Evolutionary conservation across 2,329 filamentous ascomycete species (phyloP).

Genomic region (Trichoderma sp.): DNA sequence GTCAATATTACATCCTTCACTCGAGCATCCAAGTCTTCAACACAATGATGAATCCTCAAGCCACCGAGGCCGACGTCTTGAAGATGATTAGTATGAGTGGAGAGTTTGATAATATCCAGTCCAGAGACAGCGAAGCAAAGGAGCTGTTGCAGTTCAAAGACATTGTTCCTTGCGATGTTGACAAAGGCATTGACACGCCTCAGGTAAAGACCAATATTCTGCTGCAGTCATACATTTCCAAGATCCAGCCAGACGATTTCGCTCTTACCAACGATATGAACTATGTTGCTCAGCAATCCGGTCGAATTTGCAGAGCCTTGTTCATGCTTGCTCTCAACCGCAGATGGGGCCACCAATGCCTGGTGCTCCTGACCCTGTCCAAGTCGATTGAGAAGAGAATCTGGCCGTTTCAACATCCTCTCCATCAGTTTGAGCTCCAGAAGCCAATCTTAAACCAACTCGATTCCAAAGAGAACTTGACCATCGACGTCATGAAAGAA

Average conservation of each 20-base stretch:
- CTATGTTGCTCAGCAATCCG: constrained; percentile 94
- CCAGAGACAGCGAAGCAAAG: constrained; percentile 83
- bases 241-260: constrained; percentile 87
- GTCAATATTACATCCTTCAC: constrained; percentile 94
- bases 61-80: constrained; percentile 88
- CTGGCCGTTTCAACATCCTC: constrained; percentile 92
- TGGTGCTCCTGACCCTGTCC: constrained; percentile 85
- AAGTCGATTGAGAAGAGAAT: constrained; percentile 97
- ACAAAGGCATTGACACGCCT: constrained; percentile 67
- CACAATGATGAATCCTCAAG: constrained; percentile 81
- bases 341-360: constrained; percentile 92
- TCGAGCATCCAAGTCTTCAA: constrained; percentile 97
- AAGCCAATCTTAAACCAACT: constrained; percentile 80
- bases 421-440: constrained; percentile 92
- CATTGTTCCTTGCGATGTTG: constrained; percentile 74
- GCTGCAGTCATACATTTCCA: constrained; percentile 90
- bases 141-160: constrained; percentile 77
- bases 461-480: constrained; percentile 74
- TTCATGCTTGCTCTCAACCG: constrained; percentile 98
- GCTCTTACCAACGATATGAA: constrained; percentile 88
- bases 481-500: constrained; percentile 82
- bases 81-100: constrained; percentile 98
- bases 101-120: constrained; percentile 97
- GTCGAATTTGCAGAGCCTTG: constrained; percentile 87
- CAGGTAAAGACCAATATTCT: constrained; percentile 96